Conservation (phyloP, 345 rosid genomes). For the Bretschneidera sinensis region DNA sequence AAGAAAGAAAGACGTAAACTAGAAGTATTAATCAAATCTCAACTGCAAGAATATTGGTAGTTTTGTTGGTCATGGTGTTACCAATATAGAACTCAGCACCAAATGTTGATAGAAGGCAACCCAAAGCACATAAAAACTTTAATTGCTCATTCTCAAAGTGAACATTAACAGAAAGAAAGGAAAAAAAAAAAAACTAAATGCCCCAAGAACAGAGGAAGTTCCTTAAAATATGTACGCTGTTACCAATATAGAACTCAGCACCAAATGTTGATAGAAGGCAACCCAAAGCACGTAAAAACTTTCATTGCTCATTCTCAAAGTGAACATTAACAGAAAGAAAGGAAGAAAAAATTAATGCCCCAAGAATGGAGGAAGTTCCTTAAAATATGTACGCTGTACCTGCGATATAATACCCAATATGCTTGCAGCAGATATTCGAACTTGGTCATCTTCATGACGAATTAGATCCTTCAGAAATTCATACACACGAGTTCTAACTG, state of each 20-base stretch:
- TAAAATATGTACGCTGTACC: slow-evolving; percentile 37
- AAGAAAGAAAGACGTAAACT: background rate
- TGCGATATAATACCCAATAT: slow-evolving; percentile 76
- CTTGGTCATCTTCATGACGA: slow-evolving; percentile 83
- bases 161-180: slow-evolving; percentile 10
- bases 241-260: too few relatives aligned
- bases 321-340: slow-evolving; percentile 12
- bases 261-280: too few relatives aligned
- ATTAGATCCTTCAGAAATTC: slow-evolving; percentile 56
- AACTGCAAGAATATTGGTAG: background rate
- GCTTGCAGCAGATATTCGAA: slow-evolving; percentile 67
- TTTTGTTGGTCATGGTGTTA: background rate
- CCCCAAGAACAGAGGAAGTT: too few relatives aligned
- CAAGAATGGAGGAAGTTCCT: background rate
- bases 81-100: background rate
- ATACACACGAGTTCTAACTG: slow-evolving; percentile 55
- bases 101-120: too few relatives aligned
- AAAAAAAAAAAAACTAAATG: background rate
- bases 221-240: slow-evolving; percentile 10
- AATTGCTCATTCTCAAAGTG: too few relatives aligned
- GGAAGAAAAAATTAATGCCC: background rate
- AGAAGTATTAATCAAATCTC: background rate
- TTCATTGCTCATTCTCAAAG: too few relatives aligned
- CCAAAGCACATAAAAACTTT: too few relatives aligned
- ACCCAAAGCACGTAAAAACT: too few relatives aligned